phyloP scores from a whole-genome alignment of 1,139 yeast species.

The Suhomyces guaymorum region DNA sequence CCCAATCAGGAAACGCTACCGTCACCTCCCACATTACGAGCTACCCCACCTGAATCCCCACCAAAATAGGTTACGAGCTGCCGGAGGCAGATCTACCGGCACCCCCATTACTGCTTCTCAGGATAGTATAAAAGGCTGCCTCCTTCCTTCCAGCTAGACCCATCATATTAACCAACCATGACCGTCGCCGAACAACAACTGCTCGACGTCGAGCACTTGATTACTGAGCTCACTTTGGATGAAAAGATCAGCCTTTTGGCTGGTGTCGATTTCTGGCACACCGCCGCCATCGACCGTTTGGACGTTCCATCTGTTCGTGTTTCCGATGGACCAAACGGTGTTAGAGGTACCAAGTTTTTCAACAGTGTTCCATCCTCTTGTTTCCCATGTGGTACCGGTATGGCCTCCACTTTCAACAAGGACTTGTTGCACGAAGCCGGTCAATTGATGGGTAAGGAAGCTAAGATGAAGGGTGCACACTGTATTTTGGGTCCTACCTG shows the following conservation, averaged over 20 bases:
- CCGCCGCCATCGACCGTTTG: conserved; percentile 48
- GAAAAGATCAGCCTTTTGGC: conserved; percentile 53
- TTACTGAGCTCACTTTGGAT: conserved; percentile 43
- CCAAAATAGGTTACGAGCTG: no score
- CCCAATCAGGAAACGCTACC: conserved; percentile 8
- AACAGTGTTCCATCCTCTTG: conserved; percentile 37
- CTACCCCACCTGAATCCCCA: conserved; percentile 6
- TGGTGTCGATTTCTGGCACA: conserved; percentile 59
- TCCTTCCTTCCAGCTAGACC: neutral
- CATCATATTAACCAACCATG: conserved; percentile 5
- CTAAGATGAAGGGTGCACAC: conserved; percentile 35
- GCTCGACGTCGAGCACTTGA: conserved; percentile 46
- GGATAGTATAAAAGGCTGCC: neutral
- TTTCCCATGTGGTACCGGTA: conserved; percentile 39
- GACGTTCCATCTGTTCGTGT: conserved; percentile 36
- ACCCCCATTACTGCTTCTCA: neutral
- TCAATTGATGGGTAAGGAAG: conserved; percentile 36
- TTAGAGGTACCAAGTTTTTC: conserved; percentile 36
- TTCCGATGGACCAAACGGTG: conserved; percentile 41
- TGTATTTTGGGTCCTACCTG: conserved; percentile 39
- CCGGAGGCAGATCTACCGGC: neutral
- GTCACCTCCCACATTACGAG: neutral
- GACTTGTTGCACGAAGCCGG: conserved; percentile 31
- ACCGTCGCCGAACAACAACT: conserved; percentile 5
- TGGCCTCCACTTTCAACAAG: conserved; percentile 45